Conservation (phyloP, 2,329 filamentous ascomycete genomes). For the Colletotrichum simmondsii region DNA sequence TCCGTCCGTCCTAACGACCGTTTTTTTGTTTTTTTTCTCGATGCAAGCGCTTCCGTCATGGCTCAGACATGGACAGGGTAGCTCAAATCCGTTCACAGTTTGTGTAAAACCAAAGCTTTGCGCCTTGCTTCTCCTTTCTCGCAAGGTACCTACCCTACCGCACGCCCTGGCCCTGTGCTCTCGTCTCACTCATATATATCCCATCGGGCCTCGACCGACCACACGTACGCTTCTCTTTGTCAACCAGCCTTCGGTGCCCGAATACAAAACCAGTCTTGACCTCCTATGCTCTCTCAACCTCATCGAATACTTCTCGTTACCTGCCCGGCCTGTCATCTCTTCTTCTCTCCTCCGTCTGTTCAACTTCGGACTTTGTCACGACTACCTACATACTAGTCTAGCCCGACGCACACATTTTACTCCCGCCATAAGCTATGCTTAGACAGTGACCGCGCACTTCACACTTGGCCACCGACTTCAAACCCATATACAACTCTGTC, state of each 20-base stretch:
- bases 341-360: conserved; percentile 21
- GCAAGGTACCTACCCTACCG: conserved; percentile 28
- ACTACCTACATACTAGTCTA: neutral
- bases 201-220: conserved; percentile 26
- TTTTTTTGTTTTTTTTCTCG: conserved; percentile 28
- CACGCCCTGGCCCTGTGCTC: conserved; percentile 25
- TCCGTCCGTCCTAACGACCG: conserved; percentile 35
- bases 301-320: neutral
- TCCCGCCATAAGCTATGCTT: neutral
- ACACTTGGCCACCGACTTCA: neutral
- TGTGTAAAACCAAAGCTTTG: conserved; percentile 34
- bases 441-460: neutral
- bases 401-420: neutral
- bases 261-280: conserved; percentile 20
- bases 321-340: conserved; percentile 25
- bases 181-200: conserved; percentile 34
- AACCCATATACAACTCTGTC: neutral
- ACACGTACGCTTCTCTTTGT: neutral
- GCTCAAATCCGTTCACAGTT: conserved; percentile 31
- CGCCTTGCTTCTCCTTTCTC: conserved; percentile 24
- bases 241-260: neutral
- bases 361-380: conserved; percentile 14
- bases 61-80: conserved; percentile 37
- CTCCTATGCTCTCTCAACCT: neutral
- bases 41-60: conserved; percentile 37